Percentiles rank a stretch among this genome's conserved stretches.
These are phyloP conservation scores for Tylopilus subfusipes DNA, from an alignment of 768 basidiomycete genomes.

Conservation along the genomic window DNA sequence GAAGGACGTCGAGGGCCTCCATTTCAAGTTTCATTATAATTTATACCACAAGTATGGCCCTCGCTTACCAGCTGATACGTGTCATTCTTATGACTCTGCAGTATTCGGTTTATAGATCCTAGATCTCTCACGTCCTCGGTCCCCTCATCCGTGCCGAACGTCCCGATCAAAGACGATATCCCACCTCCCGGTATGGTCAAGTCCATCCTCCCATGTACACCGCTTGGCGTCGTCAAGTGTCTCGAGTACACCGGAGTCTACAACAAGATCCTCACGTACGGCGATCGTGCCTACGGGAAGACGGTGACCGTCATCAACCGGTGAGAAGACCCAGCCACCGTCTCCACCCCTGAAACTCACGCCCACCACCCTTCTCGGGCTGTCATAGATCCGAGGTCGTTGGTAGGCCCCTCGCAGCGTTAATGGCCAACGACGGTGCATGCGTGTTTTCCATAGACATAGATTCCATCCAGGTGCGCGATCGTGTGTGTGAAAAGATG, in stretches of 20 bases:
- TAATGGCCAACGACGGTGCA: conserved; percentile 95
- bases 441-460: conserved; percentile 94
- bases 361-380: too few species aligned
- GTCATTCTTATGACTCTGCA: conserved; percentile 28
- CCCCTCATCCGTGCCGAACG: conserved; percentile 28
- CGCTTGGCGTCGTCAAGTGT: conserved; percentile 93
- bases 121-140: conserved; percentile 55
- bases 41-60: conserved; percentile 83
- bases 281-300: conserved; percentile 91
- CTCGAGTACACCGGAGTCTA: conserved; percentile 91
- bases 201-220: conserved; percentile 96
- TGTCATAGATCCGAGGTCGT: conserved; percentile 88
- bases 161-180: conserved; percentile 46
- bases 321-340: conserved; percentile 35
- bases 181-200: conserved; percentile 88
- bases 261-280: conserved; percentile 88
- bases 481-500: background rate
- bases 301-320: conserved; percentile 94
- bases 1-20: conserved; percentile 96
- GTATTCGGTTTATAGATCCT: conserved; percentile 90
- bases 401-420: conserved; percentile 91
- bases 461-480: conserved; percentile 77
- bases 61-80: background rate
- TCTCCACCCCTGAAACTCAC: background rate
- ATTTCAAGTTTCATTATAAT: conserved; percentile 95